Evolutionary conservation across 129 eudicot species (phyloP).

Genomic region (Flaveria sonorensis): DNA sequence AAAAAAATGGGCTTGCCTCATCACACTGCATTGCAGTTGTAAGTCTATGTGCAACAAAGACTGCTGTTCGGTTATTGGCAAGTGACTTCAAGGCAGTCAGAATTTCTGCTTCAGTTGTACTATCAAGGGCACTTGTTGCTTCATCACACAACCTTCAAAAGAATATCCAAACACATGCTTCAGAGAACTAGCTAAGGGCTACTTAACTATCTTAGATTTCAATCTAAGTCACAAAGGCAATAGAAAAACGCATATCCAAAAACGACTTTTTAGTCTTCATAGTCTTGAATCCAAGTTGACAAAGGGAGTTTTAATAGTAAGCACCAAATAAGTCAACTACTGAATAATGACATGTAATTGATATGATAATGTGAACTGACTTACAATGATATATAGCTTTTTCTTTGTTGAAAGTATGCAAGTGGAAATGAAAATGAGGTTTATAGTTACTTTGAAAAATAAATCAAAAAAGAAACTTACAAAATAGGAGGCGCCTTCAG

Average conservation of each 20-base stretch:
- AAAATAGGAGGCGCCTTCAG: constrained; percentile 85
- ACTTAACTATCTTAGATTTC: not conserved
- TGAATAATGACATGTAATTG: not conserved
- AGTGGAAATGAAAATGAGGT: not conserved
- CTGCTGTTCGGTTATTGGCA: constrained; percentile 80
- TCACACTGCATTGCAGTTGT: constrained; percentile 99
- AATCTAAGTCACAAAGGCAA: not conserved
- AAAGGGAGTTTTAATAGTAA: not conserved
- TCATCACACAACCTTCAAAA: constrained; percentile 87
- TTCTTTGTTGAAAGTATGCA: constrained; percentile 6
- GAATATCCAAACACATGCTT: not conserved
- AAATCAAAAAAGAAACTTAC: constrained; percentile 46
- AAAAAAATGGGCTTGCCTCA: constrained; percentile 48
- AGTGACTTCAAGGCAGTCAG: constrained; percentile 82
- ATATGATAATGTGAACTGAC: not conserved
- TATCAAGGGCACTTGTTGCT: constrained; percentile 99
- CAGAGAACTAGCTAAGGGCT: not conserved
- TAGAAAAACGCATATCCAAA: not conserved
- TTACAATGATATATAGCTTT: not conserved
- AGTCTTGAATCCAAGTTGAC: not conserved
- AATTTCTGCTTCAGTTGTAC: constrained; percentile 97
- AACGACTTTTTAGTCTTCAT: constrained; percentile 1
- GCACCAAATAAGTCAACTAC: not conserved
- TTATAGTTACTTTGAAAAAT: not conserved
- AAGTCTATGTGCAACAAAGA: constrained; percentile 96